Conservation (phyloP, 2,329 filamentous ascomycete species). For the Pseudocercospora cruenta region DNA sequence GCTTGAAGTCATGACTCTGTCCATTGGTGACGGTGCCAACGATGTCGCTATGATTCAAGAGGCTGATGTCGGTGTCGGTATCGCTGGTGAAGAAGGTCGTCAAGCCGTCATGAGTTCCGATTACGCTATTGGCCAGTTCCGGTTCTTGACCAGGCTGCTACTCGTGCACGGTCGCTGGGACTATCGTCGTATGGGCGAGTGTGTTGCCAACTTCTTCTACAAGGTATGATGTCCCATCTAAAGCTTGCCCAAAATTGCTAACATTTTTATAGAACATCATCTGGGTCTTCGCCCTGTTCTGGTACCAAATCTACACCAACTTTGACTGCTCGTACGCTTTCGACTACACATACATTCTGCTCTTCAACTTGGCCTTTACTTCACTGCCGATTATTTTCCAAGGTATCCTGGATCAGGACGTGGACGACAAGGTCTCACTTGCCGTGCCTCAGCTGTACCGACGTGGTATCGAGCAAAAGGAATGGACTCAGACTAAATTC, state of each 20-base stretch:
- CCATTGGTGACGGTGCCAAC: conserved; percentile 91
- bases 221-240: conserved; percentile 60
- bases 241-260: conserved; percentile 27
- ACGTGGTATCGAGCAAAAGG: conserved; percentile 89
- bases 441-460: conserved; percentile 95
- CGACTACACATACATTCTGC: conserved; percentile 95
- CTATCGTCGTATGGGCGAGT: conserved; percentile 90
- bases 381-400: conserved; percentile 93
- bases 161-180: conserved; percentile 94
- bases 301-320: conserved; percentile 94
- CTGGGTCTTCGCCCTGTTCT: conserved; percentile 95
- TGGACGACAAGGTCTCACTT: conserved; percentile 89
- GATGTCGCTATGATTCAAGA: conserved; percentile 98
- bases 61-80: conserved; percentile 93
- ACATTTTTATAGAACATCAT: conserved; percentile 73
- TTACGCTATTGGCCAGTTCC: conserved; percentile 92
- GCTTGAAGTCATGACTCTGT: conserved; percentile 92
- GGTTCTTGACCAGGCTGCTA: conserved; percentile 80
- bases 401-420: conserved; percentile 96
- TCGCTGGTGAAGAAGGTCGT: conserved; percentile 87
- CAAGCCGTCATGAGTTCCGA: conserved; percentile 96
- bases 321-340: conserved; percentile 97
- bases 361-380: conserved; percentile 97
- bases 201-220: conserved; percentile 99
- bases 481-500: conserved; percentile 96